phyloP scores from a whole-genome alignment of 148 eudicot genomes.

The Fagopyrum tataricum region DNA sequence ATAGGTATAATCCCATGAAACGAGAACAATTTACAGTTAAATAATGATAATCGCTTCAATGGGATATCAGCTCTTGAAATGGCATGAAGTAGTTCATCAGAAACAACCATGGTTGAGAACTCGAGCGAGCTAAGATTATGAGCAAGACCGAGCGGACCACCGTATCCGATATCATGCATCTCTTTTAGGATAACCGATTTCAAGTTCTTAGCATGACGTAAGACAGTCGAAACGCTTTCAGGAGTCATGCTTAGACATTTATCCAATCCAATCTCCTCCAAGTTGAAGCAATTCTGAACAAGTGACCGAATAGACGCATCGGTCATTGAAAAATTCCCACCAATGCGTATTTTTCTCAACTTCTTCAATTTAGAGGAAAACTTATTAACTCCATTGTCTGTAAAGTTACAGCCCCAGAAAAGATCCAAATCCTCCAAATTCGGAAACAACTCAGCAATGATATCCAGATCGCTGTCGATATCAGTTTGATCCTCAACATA shows the following conservation, averaged over 20 bases:
- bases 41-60: conserved; percentile 37
- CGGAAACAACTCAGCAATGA: not conserved
- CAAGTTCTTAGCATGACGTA: conserved; percentile 28
- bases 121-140: conserved; percentile 28
- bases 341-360: conserved; percentile 35
- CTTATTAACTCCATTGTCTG: conserved; percentile 46
- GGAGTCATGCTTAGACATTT: conserved; percentile 35
- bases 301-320: conserved; percentile 42
- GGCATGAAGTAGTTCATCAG: conserved; percentile 35
- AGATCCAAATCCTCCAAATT: not conserved
- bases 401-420: conserved; percentile 16
- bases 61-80: conserved; percentile 41
- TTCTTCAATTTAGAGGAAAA: conserved; percentile 31
- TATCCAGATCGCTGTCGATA: not conserved
- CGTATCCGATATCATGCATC: conserved; percentile 23
- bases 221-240: conserved; percentile 23
- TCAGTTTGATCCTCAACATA: conserved; percentile 4
- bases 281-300: conserved; percentile 31
- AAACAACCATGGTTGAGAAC: conserved; percentile 30
- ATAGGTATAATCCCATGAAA: conserved; percentile 35
- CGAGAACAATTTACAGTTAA: conserved; percentile 24
- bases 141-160: conserved; percentile 18
- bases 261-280: conserved; percentile 36
- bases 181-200: conserved; percentile 22
- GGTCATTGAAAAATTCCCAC: conserved; percentile 38